Base-by-base conservation (phyloP, 2,329 filamentous ascomycete species). In the Diplodia sapinea region DNA sequence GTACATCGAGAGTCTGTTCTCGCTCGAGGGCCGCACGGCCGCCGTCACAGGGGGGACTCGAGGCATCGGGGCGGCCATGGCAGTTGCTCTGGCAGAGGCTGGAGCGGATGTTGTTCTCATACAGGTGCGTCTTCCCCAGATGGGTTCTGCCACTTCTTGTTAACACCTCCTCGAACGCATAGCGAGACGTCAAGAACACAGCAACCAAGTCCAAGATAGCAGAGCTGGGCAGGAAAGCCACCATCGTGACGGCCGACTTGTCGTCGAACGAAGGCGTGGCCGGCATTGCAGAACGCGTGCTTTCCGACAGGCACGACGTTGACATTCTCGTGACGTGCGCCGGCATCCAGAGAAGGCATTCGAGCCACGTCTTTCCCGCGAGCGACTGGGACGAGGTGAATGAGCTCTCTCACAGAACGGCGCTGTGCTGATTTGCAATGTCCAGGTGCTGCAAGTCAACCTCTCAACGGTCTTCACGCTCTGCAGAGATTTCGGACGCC, bases 311-410 rank as follows among this genome's bases (percentile, higher is more conserved):
- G 59, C 79, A 83, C 70, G 84, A 87, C 75, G 87, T 96, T 70
- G 86, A 91, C 74, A 91, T 96, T 74, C 86, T 96, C 8, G 82
- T 96, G 72, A 96, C 94, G 81, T 94, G 91, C 80, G 93, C 91
- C 20, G 93, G 93, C 26, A 94, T 96, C 75, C 93, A 96, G 79
- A 85, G 88, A 70, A 85, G 92, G 15, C 91, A 95, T 77, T 87
- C 91, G 0, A 88, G 89, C 52, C 87, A 93, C 72, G 78, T 85
- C 68, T 96, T 96, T 75, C 92, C 92, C 0, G 87, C 91, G 75
- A 80, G 82, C 54, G 91, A 94, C 80, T 96, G 92, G 86, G 86
- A 90, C 74, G 87, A 90, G 74, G 91, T 97, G 17, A 31, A 4
- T n/a, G n/a, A n/a, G n/a, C 13, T 0, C 1, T 8, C 50, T 31